Evolutionary conservation across 352 stramenopile species (phyloP), one percentile per base, ranked within the genome.

Genomic region (Globisporangium barbulae): DNA sequence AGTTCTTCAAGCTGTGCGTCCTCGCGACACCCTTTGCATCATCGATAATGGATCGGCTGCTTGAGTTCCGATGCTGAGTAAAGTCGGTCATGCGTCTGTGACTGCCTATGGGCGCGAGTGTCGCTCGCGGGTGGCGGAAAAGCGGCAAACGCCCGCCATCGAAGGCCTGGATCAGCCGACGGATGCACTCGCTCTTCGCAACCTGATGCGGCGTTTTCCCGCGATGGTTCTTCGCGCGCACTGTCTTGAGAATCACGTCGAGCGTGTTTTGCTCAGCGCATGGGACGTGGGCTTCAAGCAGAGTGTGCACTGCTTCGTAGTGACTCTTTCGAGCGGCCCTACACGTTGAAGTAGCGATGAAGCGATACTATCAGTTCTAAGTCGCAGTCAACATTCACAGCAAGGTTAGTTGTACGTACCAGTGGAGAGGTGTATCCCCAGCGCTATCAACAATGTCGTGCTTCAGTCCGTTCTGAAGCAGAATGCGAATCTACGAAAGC

Each of bases 381-480:
- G 28, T 39, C 13, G 15, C 28, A 48, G 6, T 22, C 5, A 22
- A 30, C 28, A 6, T 12, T 41, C 6, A 45, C 56, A 5, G 12
- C 6, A 10, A 39, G 39, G 42, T 19, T 1, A 22, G 42, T 41
- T 7, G 31, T 19, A 22, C 76, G 2, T 61, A 91, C 83, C 83
- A 92, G 63, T 92, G 81, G 7, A 92, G 63, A 2, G 81, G 81
- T 17, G 79, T 88, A 41, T 92, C 83, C 17, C 81, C 81, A 37
- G 60, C 65, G 54, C 59, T 74, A 60, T 92, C 83, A 5, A 68
- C 61, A 21, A 79, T 42, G 48, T 83, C 73, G 37, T 73, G 72
- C 10, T 64, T 60, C 53, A 91, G 63, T 9, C 77, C 79, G 5
- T 71, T 64, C 31, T 78, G 63, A 0, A 91, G 53, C 15, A 91